Conservation (phyloP, 345 rosid species). For the Alliaria petiolata region DNA sequence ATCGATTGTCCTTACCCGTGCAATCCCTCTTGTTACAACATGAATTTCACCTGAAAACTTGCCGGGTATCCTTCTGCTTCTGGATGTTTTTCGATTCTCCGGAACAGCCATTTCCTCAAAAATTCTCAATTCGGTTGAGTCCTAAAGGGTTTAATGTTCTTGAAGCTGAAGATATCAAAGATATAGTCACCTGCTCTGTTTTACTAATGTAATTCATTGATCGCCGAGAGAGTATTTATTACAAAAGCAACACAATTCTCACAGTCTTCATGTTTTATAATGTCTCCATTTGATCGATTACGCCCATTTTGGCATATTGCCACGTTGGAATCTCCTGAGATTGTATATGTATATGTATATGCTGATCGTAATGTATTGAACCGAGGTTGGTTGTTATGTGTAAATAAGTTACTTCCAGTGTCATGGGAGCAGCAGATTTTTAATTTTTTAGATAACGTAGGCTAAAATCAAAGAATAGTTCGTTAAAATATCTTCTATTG, state of each 20-base stretch:
- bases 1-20: slow-evolving; percentile 92
- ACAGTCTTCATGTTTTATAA: no score
- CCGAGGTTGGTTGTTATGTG: background rate
- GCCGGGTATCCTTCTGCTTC: background rate
- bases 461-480: background rate
- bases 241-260: background rate
- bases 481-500: background rate
- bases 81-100: background rate
- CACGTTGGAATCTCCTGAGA: background rate
- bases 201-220: background rate
- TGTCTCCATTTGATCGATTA: no score
- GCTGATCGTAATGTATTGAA: background rate
- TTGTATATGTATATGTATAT: slow-evolving; percentile 8
- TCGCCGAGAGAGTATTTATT: background rate
- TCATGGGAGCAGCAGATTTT: background rate
- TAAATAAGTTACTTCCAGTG: background rate
- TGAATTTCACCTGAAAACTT: slow-evolving; percentile 45
- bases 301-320: background rate
- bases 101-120: background rate
- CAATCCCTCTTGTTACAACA: slow-evolving; percentile 74
- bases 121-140: background rate
- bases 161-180: slow-evolving; percentile 12
- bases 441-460: background rate
- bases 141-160: background rate
- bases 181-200: slow-evolving; percentile 1